Evolutionary conservation across 2,329 filamentous ascomycete genomes (phyloP).

Genomic region (Verticillium nonalfalfae): DNA sequence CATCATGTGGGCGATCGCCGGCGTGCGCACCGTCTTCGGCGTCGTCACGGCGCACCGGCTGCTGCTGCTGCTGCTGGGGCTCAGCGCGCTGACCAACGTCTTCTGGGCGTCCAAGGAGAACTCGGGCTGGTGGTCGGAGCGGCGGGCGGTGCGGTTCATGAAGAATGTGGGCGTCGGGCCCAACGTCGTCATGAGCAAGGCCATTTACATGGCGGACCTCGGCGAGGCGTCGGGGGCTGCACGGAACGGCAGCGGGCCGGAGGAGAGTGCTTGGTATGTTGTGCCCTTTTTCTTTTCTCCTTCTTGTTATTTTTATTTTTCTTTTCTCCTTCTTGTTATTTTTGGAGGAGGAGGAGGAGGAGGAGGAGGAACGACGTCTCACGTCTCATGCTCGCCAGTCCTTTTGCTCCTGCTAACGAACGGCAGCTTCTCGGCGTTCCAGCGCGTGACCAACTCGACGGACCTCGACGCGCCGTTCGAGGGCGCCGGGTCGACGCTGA

Average conservation of each 20-base stretch:
- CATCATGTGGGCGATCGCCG: slow-evolving; percentile 70
- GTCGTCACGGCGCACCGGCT: slow-evolving; percentile 68
- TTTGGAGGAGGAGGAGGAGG: no score
- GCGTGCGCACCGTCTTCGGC: slow-evolving; percentile 58
- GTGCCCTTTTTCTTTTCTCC: no score
- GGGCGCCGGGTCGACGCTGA: slow-evolving; percentile 40
- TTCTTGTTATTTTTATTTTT: no score
- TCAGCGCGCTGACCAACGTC: slow-evolving; percentile 68
- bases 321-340: no score
- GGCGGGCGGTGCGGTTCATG: slow-evolving; percentile 78
- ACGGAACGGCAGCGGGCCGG: slow-evolving; percentile 26
- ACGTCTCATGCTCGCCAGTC: no score
- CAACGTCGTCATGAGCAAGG: slow-evolving; percentile 74
- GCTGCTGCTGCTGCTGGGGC: slow-evolving; percentile 60
- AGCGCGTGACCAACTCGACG: slow-evolving; percentile 48
- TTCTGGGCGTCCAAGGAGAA: slow-evolving; percentile 69
- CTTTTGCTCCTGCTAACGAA: no score
- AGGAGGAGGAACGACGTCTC: no score
- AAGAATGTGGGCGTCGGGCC: slow-evolving; percentile 70
- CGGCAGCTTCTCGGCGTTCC: slow-evolving; percentile 55
- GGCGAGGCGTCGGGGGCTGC: slow-evolving; percentile 50
- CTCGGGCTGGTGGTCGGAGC: slow-evolving; percentile 79
- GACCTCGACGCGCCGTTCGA: slow-evolving; percentile 53
- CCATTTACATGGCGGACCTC: slow-evolving; percentile 77
- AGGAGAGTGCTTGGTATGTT: slow-evolving; percentile 44